Percentiles rank a stretch among this genome's conserved stretches.
These are phyloP conservation scores for Nigrospora osmanthi DNA, from an alignment of 2,329 filamentous ascomycete genomes.

Conservation along the genomic window DNA sequence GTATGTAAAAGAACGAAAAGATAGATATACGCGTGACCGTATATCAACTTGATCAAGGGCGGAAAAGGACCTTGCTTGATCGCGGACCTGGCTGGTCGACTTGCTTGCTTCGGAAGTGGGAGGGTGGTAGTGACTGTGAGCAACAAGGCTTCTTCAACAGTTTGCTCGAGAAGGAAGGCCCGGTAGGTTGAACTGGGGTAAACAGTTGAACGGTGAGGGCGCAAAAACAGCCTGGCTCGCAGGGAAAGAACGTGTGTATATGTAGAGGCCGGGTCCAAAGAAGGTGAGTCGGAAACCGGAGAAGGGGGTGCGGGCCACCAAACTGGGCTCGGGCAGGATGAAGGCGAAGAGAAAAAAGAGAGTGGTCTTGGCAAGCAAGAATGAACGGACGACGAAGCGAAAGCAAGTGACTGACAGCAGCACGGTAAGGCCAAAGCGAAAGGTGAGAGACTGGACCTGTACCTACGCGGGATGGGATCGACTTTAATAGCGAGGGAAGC, in stretches of 20 bases:
- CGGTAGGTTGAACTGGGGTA: no score
- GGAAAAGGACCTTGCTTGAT: not conserved
- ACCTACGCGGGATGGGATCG: not conserved
- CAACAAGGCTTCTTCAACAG: no score
- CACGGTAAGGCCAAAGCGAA: not conserved
- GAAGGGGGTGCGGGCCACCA: no score
- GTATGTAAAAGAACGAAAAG: not conserved
- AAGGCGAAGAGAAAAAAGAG: no score
- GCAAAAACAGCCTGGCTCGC: not conserved
- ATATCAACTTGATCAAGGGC: no score
- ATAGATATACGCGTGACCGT: not conserved
- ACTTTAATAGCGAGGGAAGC: not conserved
- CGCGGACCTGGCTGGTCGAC: not conserved
- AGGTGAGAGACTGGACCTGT: not conserved
- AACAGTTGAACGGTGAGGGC: not conserved
- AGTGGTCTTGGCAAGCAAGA: no score
- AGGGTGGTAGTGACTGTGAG: not conserved
- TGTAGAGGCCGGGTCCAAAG: not conserved
- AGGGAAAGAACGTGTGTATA: not conserved
- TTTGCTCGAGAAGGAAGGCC: no score
- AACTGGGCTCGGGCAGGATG: no score
- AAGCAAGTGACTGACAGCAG: slow-evolving; percentile 2
- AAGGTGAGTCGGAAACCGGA: no score
- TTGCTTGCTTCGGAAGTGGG: not conserved
- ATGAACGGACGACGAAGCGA: not conserved